These are phyloP conservation scores for Quillaja saponaria DNA, from an alignment of 306 rosid genomes.

Conservation along the genomic window DNA sequence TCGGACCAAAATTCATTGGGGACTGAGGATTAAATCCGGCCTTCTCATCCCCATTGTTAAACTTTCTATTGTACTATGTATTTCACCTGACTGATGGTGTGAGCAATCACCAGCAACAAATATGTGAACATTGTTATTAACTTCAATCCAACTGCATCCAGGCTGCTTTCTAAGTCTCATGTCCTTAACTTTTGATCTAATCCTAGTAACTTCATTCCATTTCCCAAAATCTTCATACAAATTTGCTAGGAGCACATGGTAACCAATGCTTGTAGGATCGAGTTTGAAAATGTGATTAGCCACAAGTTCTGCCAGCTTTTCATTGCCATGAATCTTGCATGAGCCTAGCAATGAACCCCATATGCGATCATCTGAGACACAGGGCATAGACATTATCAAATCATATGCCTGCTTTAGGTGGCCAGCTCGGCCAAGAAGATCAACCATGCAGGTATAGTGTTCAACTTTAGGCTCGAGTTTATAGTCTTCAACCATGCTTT, in stretches of 20 bases:
- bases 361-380: slow-evolving; percentile 33
- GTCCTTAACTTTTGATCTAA: slow-evolving; percentile 36
- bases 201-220: slow-evolving; percentile 31
- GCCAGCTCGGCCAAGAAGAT: slow-evolving; percentile 48
- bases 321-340: slow-evolving; percentile 42
- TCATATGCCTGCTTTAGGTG: slow-evolving; percentile 41
- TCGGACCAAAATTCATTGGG: no score
- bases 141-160: slow-evolving; percentile 50
- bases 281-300: slow-evolving; percentile 32
- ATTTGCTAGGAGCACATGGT: slow-evolving; percentile 46
- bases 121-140: slow-evolving; percentile 26
- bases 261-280: slow-evolving; percentile 38
- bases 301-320: slow-evolving; percentile 40
- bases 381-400: slow-evolving; percentile 40
- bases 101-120: slow-evolving; percentile 38
- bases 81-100: slow-evolving; percentile 32
- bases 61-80: slow-evolving; percentile 33
- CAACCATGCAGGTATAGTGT: slow-evolving; percentile 49
- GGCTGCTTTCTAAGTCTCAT: slow-evolving; percentile 40
- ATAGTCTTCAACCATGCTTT: slow-evolving; percentile 30
- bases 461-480: slow-evolving; percentile 42
- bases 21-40: no score
- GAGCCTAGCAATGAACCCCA: slow-evolving; percentile 53
- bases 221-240: slow-evolving; percentile 42
- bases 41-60: slow-evolving; percentile 27